These are phyloP conservation scores for Leptosphaerulina australis DNA, from an alignment of 2,329 filamentous ascomycete genomes.

Conservation along the genomic window DNA sequence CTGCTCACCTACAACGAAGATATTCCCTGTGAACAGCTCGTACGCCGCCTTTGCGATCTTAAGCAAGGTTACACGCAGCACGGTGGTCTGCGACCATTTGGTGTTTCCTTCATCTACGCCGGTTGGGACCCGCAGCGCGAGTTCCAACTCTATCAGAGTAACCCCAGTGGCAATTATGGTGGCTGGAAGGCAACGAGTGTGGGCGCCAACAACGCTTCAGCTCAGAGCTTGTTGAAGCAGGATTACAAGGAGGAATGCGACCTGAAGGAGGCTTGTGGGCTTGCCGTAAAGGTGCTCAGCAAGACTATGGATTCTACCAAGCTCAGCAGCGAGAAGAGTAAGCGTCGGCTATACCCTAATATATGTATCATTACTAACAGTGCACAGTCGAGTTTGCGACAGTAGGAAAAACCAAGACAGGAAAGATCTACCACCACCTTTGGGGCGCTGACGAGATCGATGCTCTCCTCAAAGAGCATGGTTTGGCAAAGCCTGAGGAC, in stretches of 20 bases:
- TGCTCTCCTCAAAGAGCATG: conserved; percentile 90
- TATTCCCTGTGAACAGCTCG: conserved; percentile 98
- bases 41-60: conserved; percentile 92
- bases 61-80: conserved; percentile 99
- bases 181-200: conserved; percentile 99
- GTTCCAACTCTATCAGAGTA: conserved; percentile 99
- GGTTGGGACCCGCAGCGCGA: conserved; percentile 95
- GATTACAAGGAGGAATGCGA: conserved; percentile 99
- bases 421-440: conserved; percentile 96
- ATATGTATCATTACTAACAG: conserved; percentile 29
- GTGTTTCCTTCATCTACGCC: conserved; percentile 99
- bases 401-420: conserved; percentile 91
- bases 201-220: conserved; percentile 96
- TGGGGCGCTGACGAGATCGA: conserved; percentile 98
- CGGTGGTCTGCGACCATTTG: conserved; percentile 95
- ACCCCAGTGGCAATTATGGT: conserved; percentile 97
- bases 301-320: conserved; percentile 99
- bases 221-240: conserved; percentile 96
- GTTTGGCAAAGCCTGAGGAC: conserved; percentile 72
- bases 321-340: conserved; percentile 98
- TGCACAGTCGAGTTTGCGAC: conserved; percentile 91
- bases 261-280: conserved; percentile 92
- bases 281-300: conserved; percentile 98
- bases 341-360: conserved; percentile 48
- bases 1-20: conserved; percentile 99